Base-by-base conservation (phyloP, 2,329 filamentous ascomycete species). In the Beauveria bassiana region DNA sequence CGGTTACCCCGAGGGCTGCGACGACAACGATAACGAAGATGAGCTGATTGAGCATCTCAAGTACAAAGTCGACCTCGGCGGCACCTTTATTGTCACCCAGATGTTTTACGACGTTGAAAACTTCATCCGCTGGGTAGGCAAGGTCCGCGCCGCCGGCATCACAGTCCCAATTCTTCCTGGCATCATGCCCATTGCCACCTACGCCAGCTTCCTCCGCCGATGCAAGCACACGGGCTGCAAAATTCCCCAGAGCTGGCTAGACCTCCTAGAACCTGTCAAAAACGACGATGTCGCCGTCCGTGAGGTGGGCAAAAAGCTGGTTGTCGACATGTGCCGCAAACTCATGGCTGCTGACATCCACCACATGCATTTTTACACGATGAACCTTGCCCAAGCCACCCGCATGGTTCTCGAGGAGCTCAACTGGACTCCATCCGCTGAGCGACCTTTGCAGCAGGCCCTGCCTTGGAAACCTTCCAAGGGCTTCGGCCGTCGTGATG, bases 21-120 rank as follows among this genome's bases (percentile, higher is more conserved):
- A 99, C 69, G 95, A 98, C 74, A 92, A 96, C 73, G 86, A 90
- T 68, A 87, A 96, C 70, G 88, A 91, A 59, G 92, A 96, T 52
- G 76, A 85, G 63, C 82, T 99, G 69, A 85, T 99, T 65, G 88
- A 95, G 66, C 95, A 98, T 73, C 77, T 99, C 70, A 98, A 98
- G 78, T 90, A 98, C 75, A 99, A 99, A 79, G 88, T 98, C 40
- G 95, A 99, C 72, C 90, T 91, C 63, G 95, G 95, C 57, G 93
- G 89, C 64, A 88, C 89, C 7, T 99, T 98, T 73, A 90, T 99
- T 65, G 90, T 99, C 59, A 98, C 95, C 0, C 95, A 99, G 78
- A 99, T 99, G 95, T 98, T 98, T 77, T 99, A 99, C 79, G 93
- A 99, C 70, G 93, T 86, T 55, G 93, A 99, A 70, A 93, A 95